A percentile compares a stretch with the other conserved stretches of the same genome.
Conservation (phyloP, 2,329 filamentous ascomycete species). For the Fusarium domesticum region DNA sequence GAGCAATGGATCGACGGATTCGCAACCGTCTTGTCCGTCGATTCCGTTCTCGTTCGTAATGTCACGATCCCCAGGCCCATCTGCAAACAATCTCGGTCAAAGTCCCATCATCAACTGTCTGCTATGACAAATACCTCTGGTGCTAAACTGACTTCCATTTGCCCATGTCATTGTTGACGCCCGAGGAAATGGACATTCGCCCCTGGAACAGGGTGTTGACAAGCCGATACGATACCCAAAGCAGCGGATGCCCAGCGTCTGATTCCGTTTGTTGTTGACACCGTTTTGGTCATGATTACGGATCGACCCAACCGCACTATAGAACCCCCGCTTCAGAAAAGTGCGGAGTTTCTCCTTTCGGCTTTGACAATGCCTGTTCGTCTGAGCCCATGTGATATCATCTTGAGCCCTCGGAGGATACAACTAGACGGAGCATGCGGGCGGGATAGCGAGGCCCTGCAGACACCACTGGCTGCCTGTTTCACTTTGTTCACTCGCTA, state of each 20-base stretch:
- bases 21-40: not conserved
- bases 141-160: conserved; percentile 14
- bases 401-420: not conserved
- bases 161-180: conserved; percentile 8
- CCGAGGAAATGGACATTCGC: conserved; percentile 3
- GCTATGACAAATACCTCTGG: conserved; percentile 1
- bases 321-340: not conserved
- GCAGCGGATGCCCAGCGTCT: conserved; percentile 7
- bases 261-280: not conserved
- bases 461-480: not conserved
- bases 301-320: not conserved
- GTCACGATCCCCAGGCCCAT: not conserved
- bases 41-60: not conserved
- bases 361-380: not conserved
- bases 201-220: conserved; percentile 15
- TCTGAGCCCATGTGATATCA: not conserved
- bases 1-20: not conserved
- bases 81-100: not conserved
- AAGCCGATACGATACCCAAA: conserved; percentile 8
- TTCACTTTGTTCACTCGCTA: not conserved
- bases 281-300: not conserved
- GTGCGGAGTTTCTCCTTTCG: not conserved
- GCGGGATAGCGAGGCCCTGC: not conserved
- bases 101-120: not conserved
- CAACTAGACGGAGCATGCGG: not conserved